Percentiles rank a stretch among this genome's conserved stretches.
phyloP scores from a whole-genome alignment of 2,329 filamentous ascomycete species.

The Neonectria sp. region DNA sequence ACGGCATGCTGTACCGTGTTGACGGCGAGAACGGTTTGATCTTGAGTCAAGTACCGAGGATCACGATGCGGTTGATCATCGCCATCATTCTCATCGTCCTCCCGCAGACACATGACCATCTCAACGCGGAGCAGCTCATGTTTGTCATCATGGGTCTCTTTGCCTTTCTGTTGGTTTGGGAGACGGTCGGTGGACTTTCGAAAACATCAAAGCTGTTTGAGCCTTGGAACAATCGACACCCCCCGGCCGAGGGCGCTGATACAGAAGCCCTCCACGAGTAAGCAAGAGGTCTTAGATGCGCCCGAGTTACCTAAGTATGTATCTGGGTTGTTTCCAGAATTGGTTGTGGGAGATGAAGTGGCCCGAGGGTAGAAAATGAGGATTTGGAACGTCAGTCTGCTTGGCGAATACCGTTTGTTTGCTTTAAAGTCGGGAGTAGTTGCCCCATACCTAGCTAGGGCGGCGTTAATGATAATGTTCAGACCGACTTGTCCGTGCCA shows the following conservation, averaged over 20 bases:
- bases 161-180: slow-evolving; percentile 60
- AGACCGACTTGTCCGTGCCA: slow-evolving; percentile 5
- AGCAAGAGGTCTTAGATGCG: background rate
- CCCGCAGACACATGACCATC: slow-evolving; percentile 53
- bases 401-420: slow-evolving; percentile 14
- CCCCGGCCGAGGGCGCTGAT: slow-evolving; percentile 45
- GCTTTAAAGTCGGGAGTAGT: background rate
- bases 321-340: background rate
- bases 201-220: slow-evolving; percentile 51
- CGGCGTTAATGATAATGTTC: background rate
- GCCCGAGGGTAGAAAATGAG: background rate
- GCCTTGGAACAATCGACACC: slow-evolving; percentile 50
- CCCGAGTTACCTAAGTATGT: background rate
- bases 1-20: slow-evolving; percentile 58
- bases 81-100: slow-evolving; percentile 53
- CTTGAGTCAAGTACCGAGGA: slow-evolving; percentile 52
- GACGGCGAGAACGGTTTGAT: slow-evolving; percentile 54
- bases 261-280: slow-evolving; percentile 25
- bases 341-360: background rate
- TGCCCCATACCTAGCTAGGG: background rate
- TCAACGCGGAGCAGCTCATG: slow-evolving; percentile 54
- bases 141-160: slow-evolving; percentile 60
- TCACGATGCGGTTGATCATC: slow-evolving; percentile 53
- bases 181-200: slow-evolving; percentile 56
- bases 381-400: background rate